Evolutionary conservation across 2,329 filamentous ascomycete species (phyloP), one percentile per base, ranked within the genome.

Genomic region (Fusarium redolens): DNA sequence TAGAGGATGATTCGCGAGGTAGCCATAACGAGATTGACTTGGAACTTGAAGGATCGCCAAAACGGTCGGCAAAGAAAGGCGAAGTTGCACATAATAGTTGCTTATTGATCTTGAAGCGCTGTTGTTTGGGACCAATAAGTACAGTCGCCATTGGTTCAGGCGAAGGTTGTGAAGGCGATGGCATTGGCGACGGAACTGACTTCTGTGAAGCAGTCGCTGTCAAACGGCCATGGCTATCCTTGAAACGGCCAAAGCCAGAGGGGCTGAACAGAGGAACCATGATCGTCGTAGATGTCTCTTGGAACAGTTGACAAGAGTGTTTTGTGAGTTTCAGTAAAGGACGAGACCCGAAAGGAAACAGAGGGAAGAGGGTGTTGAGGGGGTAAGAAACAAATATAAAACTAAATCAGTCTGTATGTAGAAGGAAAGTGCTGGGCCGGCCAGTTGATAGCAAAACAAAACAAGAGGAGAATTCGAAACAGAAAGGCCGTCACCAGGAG

Each of bases 1-100:
- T 87, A 75, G 85, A 81, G 22, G 86, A 80, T 2, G 83, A 83
- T 77, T 89, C 86, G 67, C 82, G 81, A 0, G 86, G 83, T 11
- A 85, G 80, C 82, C 82, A 84, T 38, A 83, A 75, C 11, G 80
- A 80, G 48, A 81, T 76, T 33, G 80, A 76, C 60, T 77, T 77
- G 56, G 72, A 61, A 28, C 78, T 74, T 38, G 64, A 60, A 18
- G 74, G 68, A 44, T 82, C 81, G 15, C 85, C 82, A 72, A 88
- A 79, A 65, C 83, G 82, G 41, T 85, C 81, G 25, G 81, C 79
- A 79, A 89, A 89, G 77, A 87, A 88, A 43, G 81, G 72, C 31
- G 86, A 87, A 30, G 82, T 81, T 43, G 82, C 80, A 74, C 83
- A 86, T 28, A 89, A 81, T 17, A 86, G 83, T 44, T 81, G 81